phyloP scores from a whole-genome alignment of 108 stramenopile species.

The Skeletonema costatum region DNA sequence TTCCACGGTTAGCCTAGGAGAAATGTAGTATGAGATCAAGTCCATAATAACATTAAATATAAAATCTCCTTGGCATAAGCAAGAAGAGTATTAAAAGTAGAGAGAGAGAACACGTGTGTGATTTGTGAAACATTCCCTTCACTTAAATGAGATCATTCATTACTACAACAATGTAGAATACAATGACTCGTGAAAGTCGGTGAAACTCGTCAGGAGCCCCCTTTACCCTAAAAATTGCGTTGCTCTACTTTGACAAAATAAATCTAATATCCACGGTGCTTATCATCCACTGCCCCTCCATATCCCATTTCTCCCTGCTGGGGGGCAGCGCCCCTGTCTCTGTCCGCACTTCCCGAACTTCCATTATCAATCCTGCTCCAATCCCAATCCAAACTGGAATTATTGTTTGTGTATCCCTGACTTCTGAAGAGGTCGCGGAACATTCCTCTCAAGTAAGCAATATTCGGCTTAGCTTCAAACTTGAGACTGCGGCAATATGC shows the following conservation, averaged over 20 bases:
- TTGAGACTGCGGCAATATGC: constrained; percentile 97
- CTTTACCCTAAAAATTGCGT: background rate
- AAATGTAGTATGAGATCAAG: background rate
- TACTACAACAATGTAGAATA: background rate
- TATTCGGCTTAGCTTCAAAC: constrained; percentile 99
- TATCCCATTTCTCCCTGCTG: constrained; percentile 33
- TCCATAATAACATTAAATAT: too few relatives aligned
- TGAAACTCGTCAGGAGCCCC: background rate
- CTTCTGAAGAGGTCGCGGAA: constrained; percentile 94
- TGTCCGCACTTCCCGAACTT: constrained; percentile 36
- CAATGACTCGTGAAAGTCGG: background rate
- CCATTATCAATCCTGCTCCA: constrained; percentile 85
- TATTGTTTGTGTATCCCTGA: constrained; percentile 93
- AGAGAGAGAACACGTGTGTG: background rate
- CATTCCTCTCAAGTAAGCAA: constrained; percentile 95
- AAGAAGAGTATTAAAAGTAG: background rate
- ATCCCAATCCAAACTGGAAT: constrained; percentile 90
- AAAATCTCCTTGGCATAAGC: background rate
- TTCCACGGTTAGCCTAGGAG: background rate
- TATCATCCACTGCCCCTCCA: constrained; percentile 24
- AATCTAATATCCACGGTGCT: constrained; percentile 4
- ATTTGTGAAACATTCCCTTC: background rate
- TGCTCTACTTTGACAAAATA: background rate
- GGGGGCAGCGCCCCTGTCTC: constrained; percentile 13
- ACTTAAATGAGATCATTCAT: background rate